Percentiles rank a stretch among this genome's conserved stretches.
phyloP scores from a whole-genome alignment of 495 filamentous ascomycete species.

The Beverwykella pulmonaria region DNA sequence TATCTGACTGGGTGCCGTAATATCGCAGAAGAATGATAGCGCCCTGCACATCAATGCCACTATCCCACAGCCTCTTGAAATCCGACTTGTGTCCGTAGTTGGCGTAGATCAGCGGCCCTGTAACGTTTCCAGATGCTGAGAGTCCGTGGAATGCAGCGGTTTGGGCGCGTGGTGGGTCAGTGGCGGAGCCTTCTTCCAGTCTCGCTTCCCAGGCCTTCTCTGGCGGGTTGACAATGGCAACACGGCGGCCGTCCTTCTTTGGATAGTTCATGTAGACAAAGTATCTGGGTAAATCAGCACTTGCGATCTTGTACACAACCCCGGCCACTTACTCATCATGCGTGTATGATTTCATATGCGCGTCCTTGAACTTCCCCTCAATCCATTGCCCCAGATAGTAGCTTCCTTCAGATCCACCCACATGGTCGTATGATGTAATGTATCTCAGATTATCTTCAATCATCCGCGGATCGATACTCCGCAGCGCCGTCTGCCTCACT shows the following conservation, averaged over 20 bases:
- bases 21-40: constrained; percentile 83
- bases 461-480: constrained; percentile 62
- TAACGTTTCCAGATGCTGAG: constrained; percentile 83
- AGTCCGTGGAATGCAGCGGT: constrained; percentile 84
- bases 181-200: constrained; percentile 72
- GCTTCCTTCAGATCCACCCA: constrained; percentile 90
- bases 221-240: constrained; percentile 77
- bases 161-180: constrained; percentile 57
- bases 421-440: constrained; percentile 77
- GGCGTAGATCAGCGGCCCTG: constrained; percentile 90
- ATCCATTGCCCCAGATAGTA: constrained; percentile 80
- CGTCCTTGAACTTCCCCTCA: constrained; percentile 67
- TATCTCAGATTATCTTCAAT: constrained; percentile 73
- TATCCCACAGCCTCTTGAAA: constrained; percentile 69
- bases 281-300: constrained; percentile 30
- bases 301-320: too few species aligned
- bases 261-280: constrained; percentile 93
- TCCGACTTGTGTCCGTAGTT: constrained; percentile 88
- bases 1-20: constrained; percentile 71
- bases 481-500: constrained; percentile 70
- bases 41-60: constrained; percentile 72
- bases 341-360: constrained; percentile 70
- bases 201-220: constrained; percentile 75
- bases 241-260: constrained; percentile 69
- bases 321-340: constrained; percentile 58